phyloP scores from a whole-genome alignment of 768 basidiomycete genomes.

The Lactifluus volemus region DNA sequence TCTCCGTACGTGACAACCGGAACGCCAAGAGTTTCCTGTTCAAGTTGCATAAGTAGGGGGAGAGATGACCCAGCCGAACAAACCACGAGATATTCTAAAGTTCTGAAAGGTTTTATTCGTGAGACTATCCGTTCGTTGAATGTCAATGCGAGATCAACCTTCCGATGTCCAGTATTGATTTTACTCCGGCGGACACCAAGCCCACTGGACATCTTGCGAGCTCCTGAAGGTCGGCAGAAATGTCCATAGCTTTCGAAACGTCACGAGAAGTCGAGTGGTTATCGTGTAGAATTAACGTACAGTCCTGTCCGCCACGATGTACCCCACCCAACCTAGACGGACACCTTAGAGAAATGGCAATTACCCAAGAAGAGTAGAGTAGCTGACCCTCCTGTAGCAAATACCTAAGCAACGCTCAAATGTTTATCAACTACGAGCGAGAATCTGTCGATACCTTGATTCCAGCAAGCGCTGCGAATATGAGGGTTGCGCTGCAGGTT shows the following conservation, averaged over 20 bases:
- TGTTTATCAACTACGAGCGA: constrained; percentile 12
- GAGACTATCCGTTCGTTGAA: neutral
- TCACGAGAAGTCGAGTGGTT: neutral
- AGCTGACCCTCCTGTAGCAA: constrained; percentile 84
- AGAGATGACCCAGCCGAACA: neutral
- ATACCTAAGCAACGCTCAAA: constrained; percentile 41
- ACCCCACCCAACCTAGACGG: constrained; percentile 68
- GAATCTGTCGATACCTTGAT: constrained; percentile 52
- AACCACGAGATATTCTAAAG: constrained; percentile 68
- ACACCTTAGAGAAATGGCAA: neutral
- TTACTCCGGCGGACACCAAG: constrained; percentile 87
- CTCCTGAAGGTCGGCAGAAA: constrained; percentile 91
- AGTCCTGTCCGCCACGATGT: constrained; percentile 63
- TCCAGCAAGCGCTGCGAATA: constrained; percentile 71
- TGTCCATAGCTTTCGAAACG: constrained; percentile 64
- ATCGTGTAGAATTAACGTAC: constrained; percentile 30
- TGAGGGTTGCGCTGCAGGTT: constrained; percentile 65
- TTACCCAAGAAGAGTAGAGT: neutral
- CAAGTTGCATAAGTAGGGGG: neutral
- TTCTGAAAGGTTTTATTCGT: constrained; percentile 35
- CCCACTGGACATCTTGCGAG: constrained; percentile 85
- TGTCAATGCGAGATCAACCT: constrained; percentile 32
- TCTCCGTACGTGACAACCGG: constrained; percentile 75
- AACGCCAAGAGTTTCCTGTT: constrained; percentile 92
- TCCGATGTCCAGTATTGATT: constrained; percentile 91